Evolutionary conservation across 805 yeast species (phyloP), one percentile per base, ranked within the genome.

Genomic region (Komagataella pseudopastoris): DNA sequence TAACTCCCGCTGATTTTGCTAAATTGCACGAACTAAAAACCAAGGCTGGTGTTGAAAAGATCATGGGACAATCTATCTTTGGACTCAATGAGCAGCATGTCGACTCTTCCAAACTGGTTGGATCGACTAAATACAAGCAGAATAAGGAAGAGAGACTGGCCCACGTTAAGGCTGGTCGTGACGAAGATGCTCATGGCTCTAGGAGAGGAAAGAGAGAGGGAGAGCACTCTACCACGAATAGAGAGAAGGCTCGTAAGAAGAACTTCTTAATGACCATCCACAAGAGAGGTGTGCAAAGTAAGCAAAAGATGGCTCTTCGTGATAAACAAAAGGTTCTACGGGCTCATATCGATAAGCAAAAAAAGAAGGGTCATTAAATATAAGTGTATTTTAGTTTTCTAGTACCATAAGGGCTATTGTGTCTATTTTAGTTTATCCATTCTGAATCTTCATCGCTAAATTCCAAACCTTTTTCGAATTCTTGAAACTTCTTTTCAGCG

Each of bases 261-360:
- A 93, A 93, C 70, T 93, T 89, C 64, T 91, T 93, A 64, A 93
- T 93, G 99, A 87, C 87, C 91, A 87, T 93, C 59, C 99, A 93
- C 69, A 93, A 91, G 72, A 81, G 81, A 61, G 82, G 87, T 50
- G 98, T 93, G 45, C 95, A 87, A 68, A 98, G 98, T 56, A 93
- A 93, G 68, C 90, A 85, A 56, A 86, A 83, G 70, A 74, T 85
- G 76, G 87, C 96, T 52, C 73, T 93, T 60, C 77, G 96, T 60
- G 98, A 93, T 66, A 83, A 88, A 67, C 97, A 90, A 67, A 86
- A 81, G 66, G 81, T 86, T 17, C 70, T 93, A 60, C 74, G 83
- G 56, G 96, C 96, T 1, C 98, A 91, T 62, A 79, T 89, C 54
- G 80, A 78, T 46, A 88, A 87, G 65, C 98, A 90, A 68, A 93